Evolutionary conservation across 768 basidiomycete species (phyloP).

Genomic region (Hericium alpestre): DNA sequence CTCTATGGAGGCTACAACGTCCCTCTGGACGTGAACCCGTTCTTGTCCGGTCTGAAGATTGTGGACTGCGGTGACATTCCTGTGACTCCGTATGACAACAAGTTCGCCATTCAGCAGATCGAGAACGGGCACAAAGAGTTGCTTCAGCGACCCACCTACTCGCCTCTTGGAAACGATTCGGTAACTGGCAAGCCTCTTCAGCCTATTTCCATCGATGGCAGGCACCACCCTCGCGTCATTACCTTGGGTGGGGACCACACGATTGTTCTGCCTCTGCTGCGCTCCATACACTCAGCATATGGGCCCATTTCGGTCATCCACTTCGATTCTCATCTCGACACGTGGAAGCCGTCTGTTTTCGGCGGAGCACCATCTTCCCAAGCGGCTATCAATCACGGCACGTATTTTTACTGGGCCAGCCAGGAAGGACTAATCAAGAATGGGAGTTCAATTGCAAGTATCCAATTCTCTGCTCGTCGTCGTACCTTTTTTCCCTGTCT

Average conservation of each 20-base stretch:
- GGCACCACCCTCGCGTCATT: slow-evolving; percentile 67
- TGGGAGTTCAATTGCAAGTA: slow-evolving; percentile 76
- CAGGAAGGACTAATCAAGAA: slow-evolving; percentile 73
- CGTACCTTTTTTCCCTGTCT: slow-evolving; percentile 14
- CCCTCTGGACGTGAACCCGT: slow-evolving; percentile 63
- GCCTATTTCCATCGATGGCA: slow-evolving; percentile 58
- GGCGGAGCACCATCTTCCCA: slow-evolving; percentile 64
- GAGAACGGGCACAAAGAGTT: slow-evolving; percentile 62
- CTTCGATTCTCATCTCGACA: slow-evolving; percentile 79
- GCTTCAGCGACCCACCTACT: slow-evolving; percentile 52
- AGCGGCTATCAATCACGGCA: slow-evolving; percentile 77
- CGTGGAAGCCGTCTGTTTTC: slow-evolving; percentile 68
- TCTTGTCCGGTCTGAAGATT: slow-evolving; percentile 52
- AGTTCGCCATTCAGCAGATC: slow-evolving; percentile 63
- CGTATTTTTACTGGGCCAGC: slow-evolving; percentile 85
- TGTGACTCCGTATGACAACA: slow-evolving; percentile 71
- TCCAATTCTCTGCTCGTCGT: slow-evolving; percentile 22
- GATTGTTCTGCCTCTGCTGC: slow-evolving; percentile 55
- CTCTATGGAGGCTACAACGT: slow-evolving; percentile 75
- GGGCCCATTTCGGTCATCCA: slow-evolving; percentile 77
- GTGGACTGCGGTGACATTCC: slow-evolving; percentile 76
- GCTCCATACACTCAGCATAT: slow-evolving; percentile 68
- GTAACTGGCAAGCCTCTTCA: slow-evolving; percentile 44
- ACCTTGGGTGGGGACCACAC: slow-evolving; percentile 87
- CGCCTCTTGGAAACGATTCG: slow-evolving; percentile 53